Conservation (phyloP, 192 early-diverging fungal species). For the Coemansia sp. region DNA sequence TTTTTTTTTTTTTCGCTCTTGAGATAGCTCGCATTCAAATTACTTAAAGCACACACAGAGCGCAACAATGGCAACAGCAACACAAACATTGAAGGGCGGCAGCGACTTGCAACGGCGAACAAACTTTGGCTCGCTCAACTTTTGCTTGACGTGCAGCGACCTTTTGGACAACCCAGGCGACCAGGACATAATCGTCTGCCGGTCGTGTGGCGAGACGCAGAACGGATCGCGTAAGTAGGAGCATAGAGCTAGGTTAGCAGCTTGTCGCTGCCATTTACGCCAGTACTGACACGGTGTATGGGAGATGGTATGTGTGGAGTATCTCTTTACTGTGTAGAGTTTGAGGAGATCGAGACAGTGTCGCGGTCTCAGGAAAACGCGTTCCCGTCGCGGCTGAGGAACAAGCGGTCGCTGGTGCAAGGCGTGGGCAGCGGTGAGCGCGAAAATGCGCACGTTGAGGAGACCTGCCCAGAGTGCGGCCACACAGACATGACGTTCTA, state of each 20-base stretch:
- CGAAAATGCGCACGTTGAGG: constrained; percentile 71
- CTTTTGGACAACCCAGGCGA: constrained; percentile 85
- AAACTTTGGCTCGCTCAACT: constrained; percentile 75
- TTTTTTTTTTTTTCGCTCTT: not conserved
- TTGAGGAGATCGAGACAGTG: constrained; percentile 81
- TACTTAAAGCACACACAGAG: too few species aligned
- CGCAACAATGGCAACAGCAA: not conserved
- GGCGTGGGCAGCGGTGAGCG: constrained; percentile 53
- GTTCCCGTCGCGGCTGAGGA: constrained; percentile 77
- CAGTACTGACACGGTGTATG: not conserved
- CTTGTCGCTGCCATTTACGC: not conserved
- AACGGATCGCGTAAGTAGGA: constrained; percentile 33
- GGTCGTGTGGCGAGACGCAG: constrained; percentile 75
- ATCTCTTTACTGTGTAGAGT: constrained; percentile 54
- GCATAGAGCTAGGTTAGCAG: too few species aligned
- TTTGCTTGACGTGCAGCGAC: constrained; percentile 90
- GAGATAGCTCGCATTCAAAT: not conserved
- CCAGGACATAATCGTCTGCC: constrained; percentile 81
- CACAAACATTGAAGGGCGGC: not conserved
- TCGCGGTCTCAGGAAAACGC: constrained; percentile 76
- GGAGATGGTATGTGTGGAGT: not conserved
- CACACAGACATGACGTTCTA: constrained; percentile 93
- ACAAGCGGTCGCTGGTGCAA: constrained; percentile 71
- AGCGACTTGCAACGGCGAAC: constrained; percentile 34
- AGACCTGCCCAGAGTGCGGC: constrained; percentile 95